Base-by-base conservation (phyloP, 768 basidiomycete species). In the Dentipellis sp. region DNA sequence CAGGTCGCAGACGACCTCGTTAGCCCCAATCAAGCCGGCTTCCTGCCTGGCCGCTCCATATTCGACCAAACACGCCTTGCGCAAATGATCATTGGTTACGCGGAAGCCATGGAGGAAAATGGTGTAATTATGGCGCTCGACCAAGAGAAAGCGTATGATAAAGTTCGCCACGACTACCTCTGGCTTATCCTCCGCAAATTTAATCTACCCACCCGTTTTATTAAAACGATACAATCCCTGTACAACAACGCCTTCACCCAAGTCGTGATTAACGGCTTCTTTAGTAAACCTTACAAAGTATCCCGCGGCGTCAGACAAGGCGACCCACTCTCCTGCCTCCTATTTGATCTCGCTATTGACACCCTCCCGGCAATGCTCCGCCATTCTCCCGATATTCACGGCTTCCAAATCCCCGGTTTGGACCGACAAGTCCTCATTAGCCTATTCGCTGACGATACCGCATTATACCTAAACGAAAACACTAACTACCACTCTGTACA, bases 401-500 rank as follows among this genome's bases (percentile, higher is more conserved):
- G 47, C 2, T 48, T 3, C n/a, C 2, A 16, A 1, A 22, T 48
- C 12, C 47, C 47, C 2, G 47, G 47, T 3, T 21, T 48, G 5
- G 5, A 16, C 4, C 1, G 4, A 19, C n/a, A 48, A 22, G 4
- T 48, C n/a, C 4, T 48, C 2, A 22, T 48, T 3, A 48, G 22
- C 4, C 47, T 48, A 1, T 48, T 48, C 7, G 47, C 47, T 1
- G 47, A 48, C 47, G 47, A 48, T 11, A 48, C 47, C 2, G 1
- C 22, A 0, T 6, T 48, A 0, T 72, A 61, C 59, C 68, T 78
- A 0, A 61, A 59, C 2, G 61, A 66, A 39, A 10, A 55, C 0
- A 73, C 77, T 50, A 52, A 60, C 6, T 68, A 67, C 10, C 45
- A 51, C 0, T 55, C 54, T 0, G 66, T 78, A 0, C 35, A 60